These are phyloP conservation scores for Alternaria ventricosa DNA, from an alignment of 2,329 filamentous ascomycete species.

Conservation along the genomic window DNA sequence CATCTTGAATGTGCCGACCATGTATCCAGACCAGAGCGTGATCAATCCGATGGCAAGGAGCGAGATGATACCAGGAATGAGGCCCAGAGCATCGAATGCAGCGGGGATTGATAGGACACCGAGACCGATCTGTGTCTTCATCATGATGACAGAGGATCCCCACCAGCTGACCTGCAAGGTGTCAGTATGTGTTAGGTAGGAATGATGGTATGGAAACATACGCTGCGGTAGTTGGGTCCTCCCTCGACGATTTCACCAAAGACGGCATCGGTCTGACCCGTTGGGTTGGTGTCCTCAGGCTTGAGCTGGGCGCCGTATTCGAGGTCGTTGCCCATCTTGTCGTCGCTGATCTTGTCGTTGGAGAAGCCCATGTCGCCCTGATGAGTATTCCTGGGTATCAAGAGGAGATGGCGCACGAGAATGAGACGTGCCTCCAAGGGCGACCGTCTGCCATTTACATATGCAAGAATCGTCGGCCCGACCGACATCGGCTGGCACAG, in stretches of 20 bases:
- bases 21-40: constrained; percentile 59
- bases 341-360: constrained; percentile 2
- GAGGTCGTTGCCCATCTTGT: not conserved
- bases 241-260: constrained; percentile 55
- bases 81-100: constrained; percentile 55
- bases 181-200: constrained; percentile 3
- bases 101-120: constrained; percentile 59
- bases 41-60: constrained; percentile 51
- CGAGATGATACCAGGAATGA: constrained; percentile 58
- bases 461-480: constrained; percentile 11
- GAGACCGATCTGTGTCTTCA: constrained; percentile 43
- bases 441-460: constrained; percentile 7
- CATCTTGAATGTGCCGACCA: constrained; percentile 61
- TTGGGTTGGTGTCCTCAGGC: constrained; percentile 7
- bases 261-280: constrained; percentile 46
- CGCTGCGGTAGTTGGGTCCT: constrained; percentile 64
- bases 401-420: not conserved
- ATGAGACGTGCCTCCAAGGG: not conserved
- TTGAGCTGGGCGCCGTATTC: constrained; percentile 10
- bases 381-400: constrained; percentile 5
- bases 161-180: constrained; percentile 32
- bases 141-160: constrained; percentile 36
- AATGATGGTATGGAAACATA: constrained; percentile 14
- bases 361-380: constrained; percentile 1
- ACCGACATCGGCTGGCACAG: constrained; percentile 12